phyloP scores from a whole-genome alignment of 1,284 basidiomycete genomes.

The Uromyces viciae-fabae region DNA sequence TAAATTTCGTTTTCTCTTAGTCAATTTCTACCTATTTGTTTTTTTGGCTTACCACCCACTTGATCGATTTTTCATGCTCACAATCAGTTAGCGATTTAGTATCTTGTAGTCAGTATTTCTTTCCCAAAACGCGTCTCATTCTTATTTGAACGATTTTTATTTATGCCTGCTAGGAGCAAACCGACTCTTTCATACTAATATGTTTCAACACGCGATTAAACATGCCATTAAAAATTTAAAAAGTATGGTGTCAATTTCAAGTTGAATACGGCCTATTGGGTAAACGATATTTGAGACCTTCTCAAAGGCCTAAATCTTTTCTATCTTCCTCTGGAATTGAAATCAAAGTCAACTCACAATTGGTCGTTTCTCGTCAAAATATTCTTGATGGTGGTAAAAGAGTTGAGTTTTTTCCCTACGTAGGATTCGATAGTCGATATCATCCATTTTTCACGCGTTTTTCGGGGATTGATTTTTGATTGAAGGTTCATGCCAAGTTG shows the following conservation, averaged over 20 bases:
- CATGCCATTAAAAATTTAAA: background rate
- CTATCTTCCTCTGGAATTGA: background rate
- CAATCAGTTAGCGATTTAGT: constrained; percentile 30
- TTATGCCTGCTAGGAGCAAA: background rate
- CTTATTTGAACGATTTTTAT: background rate
- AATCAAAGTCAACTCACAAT: constrained; percentile 12
- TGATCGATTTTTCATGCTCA: background rate
- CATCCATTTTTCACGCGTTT: background rate
- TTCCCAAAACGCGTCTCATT: background rate
- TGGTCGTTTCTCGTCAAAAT: constrained; percentile 29
- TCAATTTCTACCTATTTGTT: background rate
- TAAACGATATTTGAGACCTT: constrained; percentile 25
- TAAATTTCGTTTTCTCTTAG: background rate
- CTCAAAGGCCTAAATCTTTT: constrained; percentile 13
- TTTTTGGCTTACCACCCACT: background rate
- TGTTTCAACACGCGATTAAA: background rate
- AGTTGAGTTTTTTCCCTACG: background rate
- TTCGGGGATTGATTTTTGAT: background rate
- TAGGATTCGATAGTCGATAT: too few species aligned
- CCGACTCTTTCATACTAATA: too few species aligned
- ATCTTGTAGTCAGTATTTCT: constrained; percentile 26
- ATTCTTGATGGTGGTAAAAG: constrained; percentile 29
- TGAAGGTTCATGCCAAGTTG: constrained; percentile 34
- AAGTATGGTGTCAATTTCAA: constrained; percentile 42
- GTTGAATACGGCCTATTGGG: constrained; percentile 41